Conservation (phyloP, 2,329 filamentous ascomycete genomes). For the Talaromyces piceae region DNA sequence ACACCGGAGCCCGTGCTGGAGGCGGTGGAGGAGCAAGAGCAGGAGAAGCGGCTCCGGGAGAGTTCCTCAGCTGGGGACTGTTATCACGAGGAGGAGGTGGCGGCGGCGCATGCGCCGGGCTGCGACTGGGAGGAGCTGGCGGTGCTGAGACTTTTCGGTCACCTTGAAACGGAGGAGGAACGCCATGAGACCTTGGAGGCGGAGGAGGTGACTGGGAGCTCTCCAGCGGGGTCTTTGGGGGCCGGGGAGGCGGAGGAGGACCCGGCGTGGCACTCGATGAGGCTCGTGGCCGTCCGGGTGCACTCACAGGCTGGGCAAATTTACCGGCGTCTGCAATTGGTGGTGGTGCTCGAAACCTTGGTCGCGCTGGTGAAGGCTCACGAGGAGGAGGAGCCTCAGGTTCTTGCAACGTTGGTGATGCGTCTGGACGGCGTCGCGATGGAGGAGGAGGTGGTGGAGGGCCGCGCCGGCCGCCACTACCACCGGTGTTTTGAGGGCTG, state of each 20-base stretch:
- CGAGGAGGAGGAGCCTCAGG: slow-evolving; percentile 54
- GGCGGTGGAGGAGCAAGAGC: slow-evolving; percentile 46
- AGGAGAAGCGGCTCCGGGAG: slow-evolving; percentile 25
- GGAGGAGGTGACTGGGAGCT: slow-evolving; percentile 48
- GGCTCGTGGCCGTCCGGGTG: slow-evolving; percentile 44
- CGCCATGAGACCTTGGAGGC: slow-evolving; percentile 55
- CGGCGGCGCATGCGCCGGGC: slow-evolving; percentile 56
- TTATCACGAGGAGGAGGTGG: slow-evolving; percentile 52
- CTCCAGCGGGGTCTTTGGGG: slow-evolving; percentile 63
- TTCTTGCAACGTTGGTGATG: slow-evolving; percentile 29
- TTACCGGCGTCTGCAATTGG: slow-evolving; percentile 85
- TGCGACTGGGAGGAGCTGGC: slow-evolving; percentile 67
- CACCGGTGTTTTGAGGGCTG: slow-evolving; percentile 57
- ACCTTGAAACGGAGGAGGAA: slow-evolving; percentile 64
- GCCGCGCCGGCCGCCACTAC: slow-evolving; percentile 45
- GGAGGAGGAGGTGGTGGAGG: slow-evolving; percentile 53
- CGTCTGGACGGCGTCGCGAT: slow-evolving; percentile 38
- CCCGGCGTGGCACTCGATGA: slow-evolving; percentile 46
- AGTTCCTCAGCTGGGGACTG: slow-evolving; percentile 33
- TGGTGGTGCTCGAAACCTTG: slow-evolving; percentile 75
- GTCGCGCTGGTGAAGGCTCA: slow-evolving; percentile 63
- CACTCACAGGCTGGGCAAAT: slow-evolving; percentile 55
- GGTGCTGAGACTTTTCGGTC: slow-evolving; percentile 55
- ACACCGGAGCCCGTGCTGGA: slow-evolving; percentile 26
- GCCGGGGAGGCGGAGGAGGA: slow-evolving; percentile 61